Conservation (phyloP, 495 filamentous ascomycete genomes). For the Annulohypoxylon bovei region DNA sequence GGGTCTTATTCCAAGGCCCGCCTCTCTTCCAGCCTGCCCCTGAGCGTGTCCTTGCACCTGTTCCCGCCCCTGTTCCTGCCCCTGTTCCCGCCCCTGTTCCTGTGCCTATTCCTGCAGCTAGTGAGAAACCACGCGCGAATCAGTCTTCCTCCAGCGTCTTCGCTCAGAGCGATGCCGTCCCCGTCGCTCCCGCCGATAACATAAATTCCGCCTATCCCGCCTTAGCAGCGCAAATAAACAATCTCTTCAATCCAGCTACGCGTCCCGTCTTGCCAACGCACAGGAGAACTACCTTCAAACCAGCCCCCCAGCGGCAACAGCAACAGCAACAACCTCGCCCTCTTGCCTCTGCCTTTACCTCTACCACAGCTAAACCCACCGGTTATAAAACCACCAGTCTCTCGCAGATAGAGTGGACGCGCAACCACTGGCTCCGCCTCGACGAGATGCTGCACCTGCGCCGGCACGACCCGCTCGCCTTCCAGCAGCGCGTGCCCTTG, state of each 20-base stretch:
- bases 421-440: slow-evolving; percentile 54
- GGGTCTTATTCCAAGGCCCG: slow-evolving; percentile 15
- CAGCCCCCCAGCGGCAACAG: background rate
- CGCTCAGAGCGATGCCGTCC: background rate
- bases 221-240: background rate
- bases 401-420: slow-evolving; percentile 53
- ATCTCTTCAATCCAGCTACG: background rate
- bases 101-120: background rate
- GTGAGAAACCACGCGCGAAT: background rate
- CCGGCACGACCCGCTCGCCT: slow-evolving; percentile 37
- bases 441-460: slow-evolving; percentile 50
- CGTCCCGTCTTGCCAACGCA: background rate
- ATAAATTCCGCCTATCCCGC: background rate
- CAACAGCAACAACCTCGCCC: background rate
- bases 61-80: slow-evolving; percentile 4
- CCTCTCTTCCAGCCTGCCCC: slow-evolving; percentile 18
- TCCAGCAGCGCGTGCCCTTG: slow-evolving; percentile 37
- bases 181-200: background rate
- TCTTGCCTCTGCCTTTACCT: background rate
- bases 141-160: slow-evolving; percentile 1
- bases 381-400: slow-evolving; percentile 19
- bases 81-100: background rate
- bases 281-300: background rate
- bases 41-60: background rate
- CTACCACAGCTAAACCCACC: background rate